Base-by-base conservation (phyloP, 73 alveolate species). In the Durusdinium trenchii region DNA sequence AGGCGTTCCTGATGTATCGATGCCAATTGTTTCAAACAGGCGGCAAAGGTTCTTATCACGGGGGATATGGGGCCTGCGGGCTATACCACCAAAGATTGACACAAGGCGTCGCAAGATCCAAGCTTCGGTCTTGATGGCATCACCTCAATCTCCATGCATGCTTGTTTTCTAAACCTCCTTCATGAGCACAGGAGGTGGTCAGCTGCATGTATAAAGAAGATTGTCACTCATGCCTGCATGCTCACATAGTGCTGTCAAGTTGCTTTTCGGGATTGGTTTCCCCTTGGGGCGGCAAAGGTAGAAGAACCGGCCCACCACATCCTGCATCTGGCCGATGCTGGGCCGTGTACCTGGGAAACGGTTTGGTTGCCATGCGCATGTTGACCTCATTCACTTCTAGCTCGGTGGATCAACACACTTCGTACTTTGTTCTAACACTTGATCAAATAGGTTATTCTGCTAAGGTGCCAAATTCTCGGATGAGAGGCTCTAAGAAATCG, bases 81-180 rank as follows among this genome's bases (percentile, higher is more conserved):
- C 94, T 16, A n/a, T 62, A 16, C 35, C 40, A 16, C 71, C n/a
- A 35, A 84, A 84, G 2, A 84, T 51, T 48, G 71, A 36, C 52
- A 84, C 76, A 16, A 84, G 40, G 23, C 94, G 48, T 1, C 94
- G 73, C 20, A 84, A 38, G 35, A n/a, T 28, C 94, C 94, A 84
- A 7, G 94, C 94, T 45, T 84, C 94, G 38, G 94, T 84, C 52
- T 84, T 84, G 76, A 84, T 51, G 28, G 40, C 54, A 32, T 20
- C 51, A 51, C 94, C 94, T 84, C 38, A 32, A 75, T 60, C 4
- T 60, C 1, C 30, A 32, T 60, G 73, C 69, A 2, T 60, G 4
- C 30, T 0, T 60, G 73, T 60, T 23, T 60, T n/a, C n/a, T n/a
- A n/a, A n/a, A n/a, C n/a, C n/a, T n/a, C n/a, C n/a, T 60, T 2